These are phyloP conservation scores for Coemansia sp. DNA, from an alignment of 192 early-diverging fungal species.

Conservation along the genomic window DNA sequence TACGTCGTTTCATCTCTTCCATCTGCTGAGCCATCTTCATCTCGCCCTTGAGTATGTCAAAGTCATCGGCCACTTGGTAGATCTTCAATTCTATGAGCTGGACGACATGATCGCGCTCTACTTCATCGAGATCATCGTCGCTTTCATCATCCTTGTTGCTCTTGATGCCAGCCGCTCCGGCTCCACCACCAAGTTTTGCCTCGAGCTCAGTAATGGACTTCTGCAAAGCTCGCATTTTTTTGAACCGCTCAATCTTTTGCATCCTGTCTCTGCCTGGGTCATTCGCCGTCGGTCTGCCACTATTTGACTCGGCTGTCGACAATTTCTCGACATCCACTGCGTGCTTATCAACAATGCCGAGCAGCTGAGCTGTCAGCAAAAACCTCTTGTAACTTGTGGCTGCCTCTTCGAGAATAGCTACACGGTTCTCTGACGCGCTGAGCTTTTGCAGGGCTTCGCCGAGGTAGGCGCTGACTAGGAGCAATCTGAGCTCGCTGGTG, in stretches of 20 bases:
- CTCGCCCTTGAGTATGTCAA: conserved; percentile 78
- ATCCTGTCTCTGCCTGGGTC: conserved; percentile 27
- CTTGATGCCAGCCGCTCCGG: background rate
- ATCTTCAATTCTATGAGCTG: conserved; percentile 76
- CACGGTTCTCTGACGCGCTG: conserved; percentile 4
- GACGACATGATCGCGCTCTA: conserved; percentile 74
- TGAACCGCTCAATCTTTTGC: conserved; percentile 55
- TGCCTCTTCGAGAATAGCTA: conserved; percentile 25
- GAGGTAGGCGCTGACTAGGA: conserved; percentile 37
- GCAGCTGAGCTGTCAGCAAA: conserved; percentile 22
- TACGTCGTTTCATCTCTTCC: conserved; percentile 57
- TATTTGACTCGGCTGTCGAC: background rate
- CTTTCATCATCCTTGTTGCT: conserved; percentile 23
- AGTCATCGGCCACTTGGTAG: conserved; percentile 71
- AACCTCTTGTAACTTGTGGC: conserved; percentile 29
- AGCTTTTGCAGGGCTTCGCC: conserved; percentile 50
- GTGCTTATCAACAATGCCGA: conserved; percentile 21
- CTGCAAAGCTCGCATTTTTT: conserved; percentile 68
- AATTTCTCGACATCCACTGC: background rate
- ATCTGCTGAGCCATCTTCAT: conserved; percentile 77
- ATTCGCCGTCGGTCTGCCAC: background rate
- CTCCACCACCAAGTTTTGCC: conserved; percentile 62
- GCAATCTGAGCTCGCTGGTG: conserved; percentile 73
- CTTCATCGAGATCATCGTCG: conserved; percentile 72
- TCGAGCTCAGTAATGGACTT: conserved; percentile 80